Percentiles rank a stretch among this genome's conserved stretches.
phyloP scores from a whole-genome alignment of 2,329 filamentous ascomycete genomes.

The Hymenoscyphus occultus region DNA sequence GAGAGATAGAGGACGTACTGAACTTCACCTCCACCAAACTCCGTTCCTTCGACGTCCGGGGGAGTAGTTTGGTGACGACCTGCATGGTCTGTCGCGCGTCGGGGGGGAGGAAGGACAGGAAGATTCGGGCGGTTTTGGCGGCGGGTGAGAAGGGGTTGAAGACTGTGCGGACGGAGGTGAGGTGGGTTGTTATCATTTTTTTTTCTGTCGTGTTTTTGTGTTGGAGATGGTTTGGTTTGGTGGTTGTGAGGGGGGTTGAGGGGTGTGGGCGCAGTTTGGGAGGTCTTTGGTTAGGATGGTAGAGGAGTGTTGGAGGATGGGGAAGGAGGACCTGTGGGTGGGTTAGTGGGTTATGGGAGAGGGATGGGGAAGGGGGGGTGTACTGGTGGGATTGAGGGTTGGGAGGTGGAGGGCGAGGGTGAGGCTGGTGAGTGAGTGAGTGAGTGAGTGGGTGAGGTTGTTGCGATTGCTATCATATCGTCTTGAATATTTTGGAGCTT shows the following conservation, averaged over 20 bases:
- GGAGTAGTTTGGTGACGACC: conserved; percentile 74
- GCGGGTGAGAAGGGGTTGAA: conserved; percentile 88
- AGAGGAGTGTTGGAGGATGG: background rate
- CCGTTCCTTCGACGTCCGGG: conserved; percentile 64
- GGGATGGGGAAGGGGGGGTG: too few species aligned
- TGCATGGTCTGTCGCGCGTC: conserved; percentile 74
- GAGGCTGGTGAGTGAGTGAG: too few species aligned
- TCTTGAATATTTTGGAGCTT: too few species aligned
- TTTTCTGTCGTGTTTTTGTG: background rate
- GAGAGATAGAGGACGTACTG: conserved; percentile 53
- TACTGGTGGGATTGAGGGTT: too few species aligned
- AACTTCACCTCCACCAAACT: conserved; percentile 77
- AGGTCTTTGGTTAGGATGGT: background rate
- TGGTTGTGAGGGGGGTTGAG: background rate
- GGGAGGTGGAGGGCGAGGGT: too few species aligned
- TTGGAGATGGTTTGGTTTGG: background rate
- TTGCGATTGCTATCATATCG: too few species aligned
- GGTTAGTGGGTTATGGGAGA: too few species aligned
- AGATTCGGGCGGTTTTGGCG: conserved; percentile 80
- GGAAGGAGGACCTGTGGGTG: too few species aligned
- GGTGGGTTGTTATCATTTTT: conserved; percentile 77
- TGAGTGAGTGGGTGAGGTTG: too few species aligned
- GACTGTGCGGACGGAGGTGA: conserved; percentile 77
- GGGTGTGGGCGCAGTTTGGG: background rate
- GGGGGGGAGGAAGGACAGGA: conserved; percentile 81